Evolutionary conservation across 2,329 filamentous ascomycete genomes (phyloP), one percentile per base, ranked within the genome.

Genomic region (Clonostachys byssicola): DNA sequence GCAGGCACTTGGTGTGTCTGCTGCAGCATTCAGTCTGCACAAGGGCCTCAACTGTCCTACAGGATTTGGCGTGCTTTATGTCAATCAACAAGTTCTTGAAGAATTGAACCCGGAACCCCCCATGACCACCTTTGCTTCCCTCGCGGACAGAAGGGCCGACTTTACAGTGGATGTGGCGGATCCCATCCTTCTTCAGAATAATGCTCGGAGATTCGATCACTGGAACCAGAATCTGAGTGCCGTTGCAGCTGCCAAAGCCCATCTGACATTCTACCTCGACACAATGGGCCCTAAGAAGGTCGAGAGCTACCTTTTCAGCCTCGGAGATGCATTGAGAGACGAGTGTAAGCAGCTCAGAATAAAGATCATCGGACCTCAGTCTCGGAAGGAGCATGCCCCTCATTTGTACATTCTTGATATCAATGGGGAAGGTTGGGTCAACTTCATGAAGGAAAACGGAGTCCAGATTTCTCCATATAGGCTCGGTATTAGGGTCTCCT

Each of bases 21-120:
- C 60, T 2, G 62, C 54, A 2, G 60, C 61, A 0, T 65, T 65
- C 39, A 57, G 55, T 5, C 44, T 62, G 12, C 62, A 65, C 53
- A 66, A 66, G 55, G 63, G 59, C 0, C 56, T 66, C 14, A 57
- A 55, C 46, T 62, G 56, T 33, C 63, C 63, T 1, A 57, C 55
- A 1, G 63, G 63, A 1, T 45, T 66, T 12, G 61, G 57, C 2
- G 58, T 48, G 1, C 46, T 66, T 13, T 64, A 66, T 40, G 49
- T 66, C 2, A 52, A 62, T 2, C 52, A 56, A 1, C 45, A 42
- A 0, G 47, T 59, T 17, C 46, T 64, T n/a, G 13, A 38, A 2
- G 46, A 50, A 16, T 20, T 57, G 8, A 47, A 60, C 23, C 55
- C 57, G 12, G 48, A 45, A 3, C 63, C 61, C 2, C 57, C 62